Base-by-base conservation (phyloP, 2,329 filamentous ascomycete species). In the Ploettnerulaceae sp. region DNA sequence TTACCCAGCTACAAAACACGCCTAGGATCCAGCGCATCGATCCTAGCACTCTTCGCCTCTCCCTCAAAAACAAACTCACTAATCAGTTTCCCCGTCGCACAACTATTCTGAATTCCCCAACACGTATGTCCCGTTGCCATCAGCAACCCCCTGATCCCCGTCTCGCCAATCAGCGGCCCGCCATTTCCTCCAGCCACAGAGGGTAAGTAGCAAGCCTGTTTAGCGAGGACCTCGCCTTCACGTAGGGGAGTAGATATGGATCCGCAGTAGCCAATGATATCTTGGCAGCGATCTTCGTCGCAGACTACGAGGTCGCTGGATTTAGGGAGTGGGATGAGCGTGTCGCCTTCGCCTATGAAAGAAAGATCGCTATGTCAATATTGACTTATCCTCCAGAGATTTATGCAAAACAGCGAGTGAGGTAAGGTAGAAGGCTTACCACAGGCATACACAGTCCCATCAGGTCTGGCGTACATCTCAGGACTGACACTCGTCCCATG, bases 81-180 rank as follows among this genome's bases (percentile, higher is more conserved):
- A 71, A 93, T 84, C 29, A 91, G 65, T 67, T 83, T 87, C 3
- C 87, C 87, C 6, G 91, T 97, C 1, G 77, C 93, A 1, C 91
- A 90, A 0, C 82, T 89, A 69, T 98, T 97, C 69, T 97, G 91
- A 17, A 98, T 95, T 0, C 93, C 93, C 93, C 93, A 98, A 69
- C 91, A 97, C 1, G 89, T 95, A 71, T 98, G 93, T 0, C 93
- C 93, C 0, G 88, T 77, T 0, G 93, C 93, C 49, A 97, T 72
- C 65, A 85, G 83, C 33, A 97, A 61, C 0, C 90, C 89, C 5
- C 80, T 77, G 0, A 84, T 79, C 2, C 77, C 76, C 6, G 89
- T 90, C 43, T 75, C 71, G 0, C 93, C 93, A 18, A 97, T 76
- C 39, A 97, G 66, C 4, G 93, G 91, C 34, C 74, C 71, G n/a